phyloP scores from a whole-genome alignment of 2,329 filamentous ascomycete species.

The Aspergillus tamarii region DNA sequence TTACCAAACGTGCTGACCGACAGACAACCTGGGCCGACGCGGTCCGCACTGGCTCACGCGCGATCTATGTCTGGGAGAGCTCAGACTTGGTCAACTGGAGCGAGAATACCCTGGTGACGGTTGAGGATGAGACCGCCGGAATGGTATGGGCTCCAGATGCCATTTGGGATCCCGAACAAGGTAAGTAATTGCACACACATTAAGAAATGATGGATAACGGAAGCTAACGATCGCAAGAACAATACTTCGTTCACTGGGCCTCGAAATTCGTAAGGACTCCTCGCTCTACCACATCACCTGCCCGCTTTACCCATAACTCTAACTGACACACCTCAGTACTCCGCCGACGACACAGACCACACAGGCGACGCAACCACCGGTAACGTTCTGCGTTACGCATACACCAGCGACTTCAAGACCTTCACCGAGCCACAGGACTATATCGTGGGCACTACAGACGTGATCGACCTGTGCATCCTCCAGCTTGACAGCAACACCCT shows the following conservation, averaged over 20 bases:
- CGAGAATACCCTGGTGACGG: slow-evolving; percentile 13
- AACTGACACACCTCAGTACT: slow-evolving; percentile 10
- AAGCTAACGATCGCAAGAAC: slow-evolving; percentile 1
- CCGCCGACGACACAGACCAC: slow-evolving; percentile 13
- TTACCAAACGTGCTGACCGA: background rate
- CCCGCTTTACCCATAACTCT: too few species aligned
- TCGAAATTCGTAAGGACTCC: slow-evolving; percentile 12
- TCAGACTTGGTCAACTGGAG: slow-evolving; percentile 18
- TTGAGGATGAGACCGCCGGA: slow-evolving; percentile 18
- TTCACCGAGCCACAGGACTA: slow-evolving; percentile 17
- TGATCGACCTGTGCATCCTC: slow-evolving; percentile 18
- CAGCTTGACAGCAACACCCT: slow-evolving; percentile 10
- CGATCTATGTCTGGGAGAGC: slow-evolving; percentile 22
- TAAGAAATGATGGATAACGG: background rate
- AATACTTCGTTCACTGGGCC: slow-evolving; percentile 23
- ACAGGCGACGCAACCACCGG: slow-evolving; percentile 8
- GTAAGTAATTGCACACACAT: background rate
- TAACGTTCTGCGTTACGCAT: slow-evolving; percentile 18
- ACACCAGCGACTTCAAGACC: slow-evolving; percentile 21
- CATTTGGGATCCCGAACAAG: slow-evolving; percentile 17
- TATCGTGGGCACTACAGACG: slow-evolving; percentile 6
- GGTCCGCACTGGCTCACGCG: slow-evolving; percentile 16
- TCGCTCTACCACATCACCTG: background rate
- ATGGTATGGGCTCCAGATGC: slow-evolving; percentile 23
- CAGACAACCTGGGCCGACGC: slow-evolving; percentile 20